Base-by-base conservation (phyloP, 2,329 filamentous ascomycete species). In the Pseudogymnoascus sp. region DNA sequence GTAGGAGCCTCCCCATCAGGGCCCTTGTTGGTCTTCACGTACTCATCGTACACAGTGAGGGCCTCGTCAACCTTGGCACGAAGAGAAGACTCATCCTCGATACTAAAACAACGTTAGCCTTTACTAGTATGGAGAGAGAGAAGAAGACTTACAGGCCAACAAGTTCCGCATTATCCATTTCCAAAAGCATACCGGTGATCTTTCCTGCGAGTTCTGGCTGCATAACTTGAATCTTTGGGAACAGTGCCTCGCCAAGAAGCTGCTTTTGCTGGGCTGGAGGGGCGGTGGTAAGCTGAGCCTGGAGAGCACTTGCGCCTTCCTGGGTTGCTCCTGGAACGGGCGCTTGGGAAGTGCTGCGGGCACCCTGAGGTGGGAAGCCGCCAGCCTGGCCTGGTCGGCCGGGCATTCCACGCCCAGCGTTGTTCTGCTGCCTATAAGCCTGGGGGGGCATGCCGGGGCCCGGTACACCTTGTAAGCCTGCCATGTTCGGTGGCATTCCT, bases 121-220 rank as follows among this genome's bases (percentile, higher is more conserved):
- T 35, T 28, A 49, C 6, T 35, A 40, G 40, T 43, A 37, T 61
- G n/a, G 14, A 33, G 33, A 33, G 28, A 18, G 8, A 9, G 7
- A 58, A 23, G 41, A 67, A 67, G 58, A 90, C 93, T 90, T 88
- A 96, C 91, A 99, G 85, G 79, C 90, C 91, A 74, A 99, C 84
- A 71, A 99, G 83, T 82, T 99, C 95, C 63, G 83, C 76, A 79
- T 97, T 97, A 73, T 97, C 95, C 95, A 99, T 99, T 85, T 99
- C 95, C 72, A 99, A 80, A 72, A 99, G 89, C 95, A 99, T 99
- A 80, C 95, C 95, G 66, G 95, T 99, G 77, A 99, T 97, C 88
- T 99, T 99, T 75, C 95, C 95, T 66, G 95, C 95, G 73, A 99
- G 84, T 72, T 97, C 93, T 65, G 92, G 90, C 82, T 99, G 95